Base-by-base conservation (phyloP, 805 yeast genomes). In the Wickerhamiella lipophila region DNA sequence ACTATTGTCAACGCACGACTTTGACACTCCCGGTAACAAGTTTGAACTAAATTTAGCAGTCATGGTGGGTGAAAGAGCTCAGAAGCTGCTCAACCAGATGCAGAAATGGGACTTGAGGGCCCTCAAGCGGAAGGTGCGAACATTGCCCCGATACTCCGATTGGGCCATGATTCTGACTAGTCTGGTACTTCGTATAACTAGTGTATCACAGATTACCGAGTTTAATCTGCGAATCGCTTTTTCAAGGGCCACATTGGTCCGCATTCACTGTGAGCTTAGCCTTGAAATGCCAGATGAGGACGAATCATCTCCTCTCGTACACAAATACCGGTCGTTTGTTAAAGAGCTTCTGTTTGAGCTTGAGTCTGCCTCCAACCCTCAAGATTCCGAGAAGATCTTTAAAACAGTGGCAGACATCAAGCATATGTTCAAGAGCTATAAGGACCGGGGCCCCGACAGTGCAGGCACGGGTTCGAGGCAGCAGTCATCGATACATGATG, bases 201-300 rank as follows among this genome's bases (percentile, higher is more conserved):
- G 56, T 11, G 52, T 46, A 16, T 58, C 49, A 47, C 36, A 54
- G 19, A 52, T 56, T n/a, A 55, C 61, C 19, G 64, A 62, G 46
- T 53, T 55, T 46, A 46, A 53, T 39, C 54, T 62, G 25, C 58
- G 61, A 16, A 43, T 62, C 34, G 63, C 64, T n/a, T 38, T 58
- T n/a, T 54, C 60, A 6, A 45, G 64, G 18, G 53, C 64, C 13
- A 58, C 60, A 8, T 51, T 62, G 34, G 54, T 62, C 42, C 59
- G 59, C 39, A 62, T 62, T 42, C 57, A 61, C 52, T 56, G 55
- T 44, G 65, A 62, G 48, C 53, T 62, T 19, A 50, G 54, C 11
- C 56, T 41, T 6, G 42, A 55, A 22, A 35, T 52, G n/a, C 42
- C 44, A 4, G 49, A 49, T 11, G 15, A 15, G 27, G 46, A 49